Percentiles rank a stretch among this genome's conserved stretches.
Evolutionary conservation across 495 filamentous ascomycete species (phyloP).

Genomic region (Podospora tetraspora): DNA sequence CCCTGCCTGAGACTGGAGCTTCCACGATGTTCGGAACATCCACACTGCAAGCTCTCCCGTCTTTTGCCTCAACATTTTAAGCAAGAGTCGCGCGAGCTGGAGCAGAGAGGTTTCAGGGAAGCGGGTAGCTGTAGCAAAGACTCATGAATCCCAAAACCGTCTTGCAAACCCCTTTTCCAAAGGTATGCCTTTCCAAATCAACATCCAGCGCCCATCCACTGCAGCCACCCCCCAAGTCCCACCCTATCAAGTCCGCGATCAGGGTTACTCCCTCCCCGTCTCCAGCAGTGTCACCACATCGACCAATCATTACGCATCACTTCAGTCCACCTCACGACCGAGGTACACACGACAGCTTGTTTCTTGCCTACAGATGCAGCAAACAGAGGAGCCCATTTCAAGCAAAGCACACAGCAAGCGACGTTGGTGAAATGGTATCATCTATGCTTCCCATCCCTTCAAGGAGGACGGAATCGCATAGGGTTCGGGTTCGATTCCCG

Average conservation of each 20-base stretch:
- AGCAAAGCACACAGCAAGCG: constrained; percentile 5
- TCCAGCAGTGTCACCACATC: background rate
- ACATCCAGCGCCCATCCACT: too few species aligned
- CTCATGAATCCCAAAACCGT: too few species aligned
- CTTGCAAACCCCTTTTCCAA: too few species aligned
- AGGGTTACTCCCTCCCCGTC: background rate
- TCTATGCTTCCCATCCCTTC: constrained; percentile 21
- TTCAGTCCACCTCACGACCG: background rate
- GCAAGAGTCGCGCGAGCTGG: background rate
- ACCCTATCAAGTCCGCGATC: background rate
- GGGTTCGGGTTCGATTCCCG: constrained; percentile 28
- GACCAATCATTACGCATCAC: background rate
- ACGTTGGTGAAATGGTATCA: constrained; percentile 26
- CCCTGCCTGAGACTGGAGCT: background rate
- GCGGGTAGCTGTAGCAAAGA: too few species aligned
- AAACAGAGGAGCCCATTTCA: background rate
- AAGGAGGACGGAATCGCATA: constrained; percentile 13
- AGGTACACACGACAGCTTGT: background rate
- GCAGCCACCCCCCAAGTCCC: background rate
- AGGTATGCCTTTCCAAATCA: too few species aligned
- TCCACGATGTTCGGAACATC: background rate
- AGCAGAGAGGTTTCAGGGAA: too few species aligned
- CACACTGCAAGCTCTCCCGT: background rate
- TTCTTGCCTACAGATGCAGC: background rate
- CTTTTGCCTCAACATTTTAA: background rate